A percentile compares a stretch with the other conserved stretches of the same genome.
These are phyloP conservation scores for Acacia acuminata DNA, from an alignment of 306 rosid genomes.

Conservation along the genomic window DNA sequence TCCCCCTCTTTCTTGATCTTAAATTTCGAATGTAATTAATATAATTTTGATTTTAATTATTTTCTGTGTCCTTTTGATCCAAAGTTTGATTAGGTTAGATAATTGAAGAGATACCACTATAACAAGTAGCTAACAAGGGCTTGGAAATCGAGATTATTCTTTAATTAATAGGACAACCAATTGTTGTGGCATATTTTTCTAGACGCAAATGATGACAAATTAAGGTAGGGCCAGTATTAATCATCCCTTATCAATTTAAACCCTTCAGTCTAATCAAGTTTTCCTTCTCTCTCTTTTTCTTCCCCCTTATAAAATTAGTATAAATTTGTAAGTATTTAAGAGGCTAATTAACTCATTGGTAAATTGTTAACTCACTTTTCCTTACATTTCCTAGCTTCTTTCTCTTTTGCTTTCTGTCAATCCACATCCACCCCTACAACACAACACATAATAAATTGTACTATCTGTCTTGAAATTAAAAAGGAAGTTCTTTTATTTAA, in stretches of 20 bases:
- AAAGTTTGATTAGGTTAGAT: too few species aligned
- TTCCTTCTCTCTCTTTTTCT: too few species aligned
- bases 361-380: neutral
- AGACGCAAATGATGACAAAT: slow-evolving; percentile 25
- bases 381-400: neutral
- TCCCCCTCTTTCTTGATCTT: too few species aligned
- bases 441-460: too few species aligned
- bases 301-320: neutral
- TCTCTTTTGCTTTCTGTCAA: neutral
- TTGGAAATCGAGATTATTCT: neutral
- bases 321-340: neutral
- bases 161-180: too few species aligned
- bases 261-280: neutral
- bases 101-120: too few species aligned
- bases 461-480: too few species aligned
- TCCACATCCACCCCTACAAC: neutral
- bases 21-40: too few species aligned
- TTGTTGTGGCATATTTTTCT: slow-evolving; percentile 20
- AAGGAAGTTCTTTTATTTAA: too few species aligned
- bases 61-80: neutral
- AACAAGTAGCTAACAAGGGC: too few species aligned
- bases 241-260: neutral
- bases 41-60: neutral
- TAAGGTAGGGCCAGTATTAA: slow-evolving; percentile 6
- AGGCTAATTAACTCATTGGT: neutral